Evolutionary conservation across 441 rosid genomes (phyloP).

Genomic region (Erodium texanum): DNA sequence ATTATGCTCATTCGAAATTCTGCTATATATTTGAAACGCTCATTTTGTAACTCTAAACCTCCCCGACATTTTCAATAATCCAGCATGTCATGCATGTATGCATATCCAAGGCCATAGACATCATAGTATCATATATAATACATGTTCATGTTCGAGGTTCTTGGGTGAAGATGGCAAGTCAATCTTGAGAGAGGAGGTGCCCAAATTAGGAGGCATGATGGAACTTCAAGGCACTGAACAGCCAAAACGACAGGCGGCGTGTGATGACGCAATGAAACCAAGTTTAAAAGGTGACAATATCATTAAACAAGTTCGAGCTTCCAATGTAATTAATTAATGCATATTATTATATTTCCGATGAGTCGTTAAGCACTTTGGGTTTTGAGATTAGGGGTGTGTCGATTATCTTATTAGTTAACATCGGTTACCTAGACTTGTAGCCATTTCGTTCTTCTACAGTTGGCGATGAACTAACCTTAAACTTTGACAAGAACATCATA

Average conservation of each 20-base stretch:
- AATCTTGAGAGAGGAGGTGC: not conserved
- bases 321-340: not conserved
- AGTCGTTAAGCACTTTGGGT: constrained; percentile 30
- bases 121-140: no score
- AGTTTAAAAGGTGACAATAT: constrained; percentile 32
- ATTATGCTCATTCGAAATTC: no score
- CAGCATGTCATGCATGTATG: no score
- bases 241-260: constrained; percentile 16
- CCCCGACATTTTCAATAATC: no score
- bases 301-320: constrained; percentile 14
- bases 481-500: not conserved
- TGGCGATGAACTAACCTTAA: not conserved
- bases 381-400: no score
- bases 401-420: constrained; percentile 16
- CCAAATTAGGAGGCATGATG: constrained; percentile 13
- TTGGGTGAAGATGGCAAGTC: no score
- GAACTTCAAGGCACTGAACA: constrained; percentile 17
- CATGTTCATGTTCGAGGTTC: no score
- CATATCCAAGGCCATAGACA: no score
- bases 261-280: no score
- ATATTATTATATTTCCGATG: constrained; percentile 22
- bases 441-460: not conserved
- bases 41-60: no score
- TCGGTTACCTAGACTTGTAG: constrained; percentile 26
- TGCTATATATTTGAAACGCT: no score